Conservation (phyloP, 2,329 filamentous ascomycete species). For the Harringtonia aguacate region DNA sequence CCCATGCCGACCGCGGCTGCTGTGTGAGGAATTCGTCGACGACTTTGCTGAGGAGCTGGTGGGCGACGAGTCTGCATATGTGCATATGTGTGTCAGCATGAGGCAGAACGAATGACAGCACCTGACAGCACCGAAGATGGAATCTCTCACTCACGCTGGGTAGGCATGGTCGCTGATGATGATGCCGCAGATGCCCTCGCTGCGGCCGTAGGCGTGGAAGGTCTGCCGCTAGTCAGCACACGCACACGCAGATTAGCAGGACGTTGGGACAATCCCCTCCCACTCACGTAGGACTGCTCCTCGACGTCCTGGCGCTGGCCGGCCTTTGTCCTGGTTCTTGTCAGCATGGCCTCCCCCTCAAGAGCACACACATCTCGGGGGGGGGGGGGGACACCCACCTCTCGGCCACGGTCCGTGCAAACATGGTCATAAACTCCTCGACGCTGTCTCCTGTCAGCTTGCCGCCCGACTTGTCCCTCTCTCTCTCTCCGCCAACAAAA, state of each 20-base stretch:
- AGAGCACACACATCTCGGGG: too few species aligned
- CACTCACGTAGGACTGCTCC: constrained; percentile 44
- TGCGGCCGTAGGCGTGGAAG: constrained; percentile 65
- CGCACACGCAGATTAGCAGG: background rate
- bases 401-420: constrained; percentile 80
- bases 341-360: background rate
- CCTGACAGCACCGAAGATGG: too few species aligned
- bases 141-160: constrained; percentile 33
- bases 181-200: constrained; percentile 64
- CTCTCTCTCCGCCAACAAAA: background rate
- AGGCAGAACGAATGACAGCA: background rate
- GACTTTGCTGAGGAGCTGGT: constrained; percentile 77
- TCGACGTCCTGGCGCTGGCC: constrained; percentile 82
- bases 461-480: constrained; percentile 4
- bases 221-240: constrained; percentile 6
- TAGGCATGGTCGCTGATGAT: constrained; percentile 71
- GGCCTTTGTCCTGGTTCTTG: constrained; percentile 38
- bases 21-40: constrained; percentile 76
- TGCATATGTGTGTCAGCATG: too few species aligned
- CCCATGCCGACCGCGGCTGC: constrained; percentile 55
- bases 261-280: background rate
- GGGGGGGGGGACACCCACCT: too few species aligned
- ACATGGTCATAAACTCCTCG: constrained; percentile 55
- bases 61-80: constrained; percentile 51
- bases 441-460: constrained; percentile 15